Evolutionary conservation across 192 early-diverging fungal genomes (phyloP).

Genomic region (Jimgerdemannia flammicorona): DNA sequence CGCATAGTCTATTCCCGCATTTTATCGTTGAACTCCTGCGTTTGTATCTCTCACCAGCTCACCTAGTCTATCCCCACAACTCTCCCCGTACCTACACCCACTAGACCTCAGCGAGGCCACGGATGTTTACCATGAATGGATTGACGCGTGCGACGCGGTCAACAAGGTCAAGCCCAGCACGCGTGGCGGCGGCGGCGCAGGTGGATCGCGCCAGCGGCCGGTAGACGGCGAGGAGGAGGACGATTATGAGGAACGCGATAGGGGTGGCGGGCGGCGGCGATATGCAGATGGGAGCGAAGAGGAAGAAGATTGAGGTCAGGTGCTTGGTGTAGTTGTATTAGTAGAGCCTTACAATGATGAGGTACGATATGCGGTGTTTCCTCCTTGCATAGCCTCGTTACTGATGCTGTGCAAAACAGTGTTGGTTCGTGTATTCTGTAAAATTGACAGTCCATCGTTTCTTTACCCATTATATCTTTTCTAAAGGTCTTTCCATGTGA

Average conservation of each 20-base stretch:
- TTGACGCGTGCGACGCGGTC: slow-evolving; percentile 76
- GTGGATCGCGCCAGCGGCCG: background rate
- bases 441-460: no score
- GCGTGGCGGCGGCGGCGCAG: background rate
- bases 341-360: no score
- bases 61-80: background rate
- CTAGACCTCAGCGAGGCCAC: slow-evolving; percentile 71
- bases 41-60: background rate
- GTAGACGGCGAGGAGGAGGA: background rate
- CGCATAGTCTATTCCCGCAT: no score
- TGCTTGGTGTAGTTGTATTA: no score
- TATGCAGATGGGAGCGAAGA: background rate
- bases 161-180: slow-evolving; percentile 15
- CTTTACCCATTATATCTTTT: no score
- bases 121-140: slow-evolving; percentile 90
- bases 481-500: no score
- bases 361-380: background rate
- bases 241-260: background rate
- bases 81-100: background rate
- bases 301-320: background rate
- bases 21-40: no score
- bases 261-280: no score
- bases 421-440: no score
- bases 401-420: background rate
- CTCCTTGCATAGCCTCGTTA: background rate